Conservation (phyloP, 805 yeast species). For the Metschnikowia matae region DNA sequence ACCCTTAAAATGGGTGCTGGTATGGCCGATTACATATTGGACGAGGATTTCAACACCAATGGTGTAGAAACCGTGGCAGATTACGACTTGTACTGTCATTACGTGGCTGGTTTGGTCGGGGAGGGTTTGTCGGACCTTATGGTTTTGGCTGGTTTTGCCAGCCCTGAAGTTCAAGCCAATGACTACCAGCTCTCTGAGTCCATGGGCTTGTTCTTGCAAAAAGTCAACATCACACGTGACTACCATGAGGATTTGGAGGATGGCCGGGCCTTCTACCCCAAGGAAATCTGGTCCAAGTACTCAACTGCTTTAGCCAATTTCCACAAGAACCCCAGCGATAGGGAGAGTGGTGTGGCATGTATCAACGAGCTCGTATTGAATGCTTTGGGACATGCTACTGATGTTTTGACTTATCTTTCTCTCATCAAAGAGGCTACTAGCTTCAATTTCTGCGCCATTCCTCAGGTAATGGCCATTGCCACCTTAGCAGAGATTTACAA, state of each 20-base stretch:
- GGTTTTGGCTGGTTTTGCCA: slow-evolving; percentile 69
- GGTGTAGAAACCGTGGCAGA: slow-evolving; percentile 79
- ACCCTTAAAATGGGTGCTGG: slow-evolving; percentile 92
- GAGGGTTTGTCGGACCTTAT: slow-evolving; percentile 87
- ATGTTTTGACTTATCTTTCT: slow-evolving; percentile 71
- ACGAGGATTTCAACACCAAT: slow-evolving; percentile 70
- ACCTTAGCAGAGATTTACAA: slow-evolving; percentile 82
- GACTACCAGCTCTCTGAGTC: slow-evolving; percentile 62
- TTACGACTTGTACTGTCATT: slow-evolving; percentile 89
- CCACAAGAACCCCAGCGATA: slow-evolving; percentile 37
- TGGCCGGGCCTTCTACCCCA: slow-evolving; percentile 94
- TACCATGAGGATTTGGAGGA: slow-evolving; percentile 88
- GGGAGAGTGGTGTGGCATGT: slow-evolving; percentile 66
- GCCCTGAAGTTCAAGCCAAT: slow-evolving; percentile 43
- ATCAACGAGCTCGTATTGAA: slow-evolving; percentile 76
- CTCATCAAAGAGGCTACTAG: slow-evolving; percentile 74
- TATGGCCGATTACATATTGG: slow-evolving; percentile 88
- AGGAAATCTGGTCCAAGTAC: slow-evolving; percentile 86
- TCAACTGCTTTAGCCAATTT: slow-evolving; percentile 62
- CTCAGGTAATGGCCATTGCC: slow-evolving; percentile 99
- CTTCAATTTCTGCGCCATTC: slow-evolving; percentile 93
- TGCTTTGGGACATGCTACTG: slow-evolving; percentile 73
- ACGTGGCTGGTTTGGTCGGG: slow-evolving; percentile 97
- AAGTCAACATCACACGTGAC: slow-evolving; percentile 94
- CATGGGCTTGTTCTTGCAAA: slow-evolving; percentile 94